phyloP scores from a whole-genome alignment of 2,329 filamentous ascomycete species.

The Venturia oleaginea region DNA sequence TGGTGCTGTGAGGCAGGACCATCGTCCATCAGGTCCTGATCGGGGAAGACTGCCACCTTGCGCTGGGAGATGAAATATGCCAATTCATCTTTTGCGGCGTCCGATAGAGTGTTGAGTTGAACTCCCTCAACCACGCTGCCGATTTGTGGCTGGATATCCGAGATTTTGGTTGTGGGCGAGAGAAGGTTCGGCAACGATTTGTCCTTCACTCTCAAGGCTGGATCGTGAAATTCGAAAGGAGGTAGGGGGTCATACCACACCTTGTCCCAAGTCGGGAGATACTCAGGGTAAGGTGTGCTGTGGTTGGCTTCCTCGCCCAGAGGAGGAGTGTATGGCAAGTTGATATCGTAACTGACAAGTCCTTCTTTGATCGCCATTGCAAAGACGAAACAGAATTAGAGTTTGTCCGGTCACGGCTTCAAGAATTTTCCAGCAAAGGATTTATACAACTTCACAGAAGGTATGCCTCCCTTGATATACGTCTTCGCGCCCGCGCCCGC shows the following conservation, averaged over 20 bases:
- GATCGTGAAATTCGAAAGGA: neutral
- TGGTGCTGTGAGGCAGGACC: constrained; percentile 34
- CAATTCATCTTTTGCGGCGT: constrained; percentile 42
- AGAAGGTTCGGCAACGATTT: constrained; percentile 6
- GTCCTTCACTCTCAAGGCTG: neutral
- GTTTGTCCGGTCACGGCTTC: neutral
- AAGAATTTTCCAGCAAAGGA: neutral
- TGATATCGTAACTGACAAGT: constrained; percentile 6
- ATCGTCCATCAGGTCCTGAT: constrained; percentile 40
- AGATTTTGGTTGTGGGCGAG: constrained; percentile 18
- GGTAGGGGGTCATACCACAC: neutral
- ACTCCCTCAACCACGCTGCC: constrained; percentile 31
- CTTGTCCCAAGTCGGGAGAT: constrained; percentile 7
- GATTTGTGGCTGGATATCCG: constrained; percentile 23
- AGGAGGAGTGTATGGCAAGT: neutral
- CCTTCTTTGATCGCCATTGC: neutral
- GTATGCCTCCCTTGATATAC: neutral
- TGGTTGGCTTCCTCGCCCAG: neutral
- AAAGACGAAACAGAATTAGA: neutral
- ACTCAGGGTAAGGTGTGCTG: neutral
- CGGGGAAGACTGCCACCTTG: constrained; percentile 43
- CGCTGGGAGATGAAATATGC: constrained; percentile 32
- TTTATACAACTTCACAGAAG: neutral
- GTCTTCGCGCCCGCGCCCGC: neutral
- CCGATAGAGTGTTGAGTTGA: constrained; percentile 39